phyloP scores from a whole-genome alignment of 371 early-diverging fungal species.

The Pancytospora epiphaga region DNA sequence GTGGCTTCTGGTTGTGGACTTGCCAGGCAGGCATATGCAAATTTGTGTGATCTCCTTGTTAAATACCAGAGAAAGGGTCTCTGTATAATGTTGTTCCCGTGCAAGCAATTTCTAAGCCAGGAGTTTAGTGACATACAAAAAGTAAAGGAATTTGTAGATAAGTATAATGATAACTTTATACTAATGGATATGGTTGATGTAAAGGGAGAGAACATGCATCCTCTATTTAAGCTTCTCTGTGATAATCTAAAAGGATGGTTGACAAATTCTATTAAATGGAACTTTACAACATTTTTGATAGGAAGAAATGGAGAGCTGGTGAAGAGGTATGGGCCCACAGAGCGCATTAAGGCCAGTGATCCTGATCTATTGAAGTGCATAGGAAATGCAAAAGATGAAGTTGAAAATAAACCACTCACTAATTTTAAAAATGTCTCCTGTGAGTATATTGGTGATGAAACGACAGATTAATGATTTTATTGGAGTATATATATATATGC shows the following conservation, averaged over 20 bases:
- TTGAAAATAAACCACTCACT: too few species aligned
- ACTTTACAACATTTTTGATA: slow-evolving; percentile 66
- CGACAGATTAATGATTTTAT: too few species aligned
- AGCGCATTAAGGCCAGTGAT: slow-evolving; percentile 24
- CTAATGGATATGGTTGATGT: slow-evolving; percentile 74
- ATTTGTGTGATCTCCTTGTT: slow-evolving; percentile 69
- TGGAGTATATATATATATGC: too few species aligned
- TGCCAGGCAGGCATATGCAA: slow-evolving; percentile 69
- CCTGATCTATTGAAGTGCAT: slow-evolving; percentile 11
- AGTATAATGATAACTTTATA: slow-evolving; percentile 66
- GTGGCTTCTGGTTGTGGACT: slow-evolving; percentile 85
- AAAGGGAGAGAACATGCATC: slow-evolving; percentile 67
- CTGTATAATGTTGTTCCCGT: slow-evolving; percentile 67
- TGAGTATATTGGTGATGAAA: too few species aligned
- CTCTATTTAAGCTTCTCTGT: slow-evolving; percentile 69
- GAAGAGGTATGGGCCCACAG: slow-evolving; percentile 63
- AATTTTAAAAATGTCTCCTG: too few species aligned
- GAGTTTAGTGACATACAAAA: slow-evolving; percentile 64
- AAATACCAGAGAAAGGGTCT: slow-evolving; percentile 69
- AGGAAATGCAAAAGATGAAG: neutral
- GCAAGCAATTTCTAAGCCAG: slow-evolving; percentile 74
- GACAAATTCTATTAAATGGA: slow-evolving; percentile 60
- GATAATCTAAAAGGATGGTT: slow-evolving; percentile 63
- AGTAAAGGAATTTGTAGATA: slow-evolving; percentile 45
- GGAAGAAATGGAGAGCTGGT: slow-evolving; percentile 66